Evolutionary conservation across 257 asterid species (phyloP).

Genomic region (Asclepias syriaca): DNA sequence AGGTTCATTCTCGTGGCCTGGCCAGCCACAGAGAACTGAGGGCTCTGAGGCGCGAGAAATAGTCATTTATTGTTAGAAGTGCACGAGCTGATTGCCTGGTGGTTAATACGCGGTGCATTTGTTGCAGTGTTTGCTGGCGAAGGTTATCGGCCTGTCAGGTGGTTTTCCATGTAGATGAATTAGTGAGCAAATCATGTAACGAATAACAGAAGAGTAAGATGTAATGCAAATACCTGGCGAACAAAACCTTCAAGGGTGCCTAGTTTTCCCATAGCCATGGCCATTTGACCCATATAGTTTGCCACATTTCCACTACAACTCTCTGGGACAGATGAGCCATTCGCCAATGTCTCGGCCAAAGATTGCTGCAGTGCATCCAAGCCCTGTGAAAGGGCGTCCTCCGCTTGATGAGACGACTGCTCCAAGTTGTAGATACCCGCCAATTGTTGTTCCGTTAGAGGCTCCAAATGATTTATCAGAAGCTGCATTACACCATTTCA

Average conservation of each 20-base stretch:
- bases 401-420: slow-evolving; percentile 86
- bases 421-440: slow-evolving; percentile 58
- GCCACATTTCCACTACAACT: slow-evolving; percentile 83
- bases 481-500: slow-evolving; percentile 49
- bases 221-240: slow-evolving; percentile 49
- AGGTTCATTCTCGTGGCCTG: slow-evolving; percentile 63
- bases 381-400: slow-evolving; percentile 95
- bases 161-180: neutral
- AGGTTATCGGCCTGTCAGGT: slow-evolving; percentile 70
- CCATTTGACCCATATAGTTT: slow-evolving; percentile 97
- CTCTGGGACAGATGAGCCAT: slow-evolving; percentile 52
- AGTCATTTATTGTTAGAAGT: slow-evolving; percentile 62
- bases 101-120: slow-evolving; percentile 77
- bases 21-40: slow-evolving; percentile 96
- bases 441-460: slow-evolving; percentile 80
- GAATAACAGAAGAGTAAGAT: neutral
- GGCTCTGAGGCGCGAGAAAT: slow-evolving; percentile 85
- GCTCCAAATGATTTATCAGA: slow-evolving; percentile 73
- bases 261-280: slow-evolving; percentile 97
- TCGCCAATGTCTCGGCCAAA: slow-evolving; percentile 78
- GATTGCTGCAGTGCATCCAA: slow-evolving; percentile 93
- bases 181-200: neutral
- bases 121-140: slow-evolving; percentile 83
- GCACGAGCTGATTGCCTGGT: slow-evolving; percentile 93
- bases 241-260: slow-evolving; percentile 89